Evolutionary conservation across 1,139 yeast genomes (phyloP).

Genomic region (Kluyveromyces sp.): DNA sequence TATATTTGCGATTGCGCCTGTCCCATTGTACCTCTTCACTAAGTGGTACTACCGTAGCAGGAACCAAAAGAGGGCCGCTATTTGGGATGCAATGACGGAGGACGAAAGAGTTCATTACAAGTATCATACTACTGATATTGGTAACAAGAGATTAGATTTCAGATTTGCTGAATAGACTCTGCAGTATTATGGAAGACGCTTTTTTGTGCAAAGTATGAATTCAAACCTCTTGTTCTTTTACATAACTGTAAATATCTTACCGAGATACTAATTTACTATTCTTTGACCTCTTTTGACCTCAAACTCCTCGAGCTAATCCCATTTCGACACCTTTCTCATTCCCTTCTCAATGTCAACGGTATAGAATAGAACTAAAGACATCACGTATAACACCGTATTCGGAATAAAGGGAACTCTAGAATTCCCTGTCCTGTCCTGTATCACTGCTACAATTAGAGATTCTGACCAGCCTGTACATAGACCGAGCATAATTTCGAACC

Average conservation of each 20-base stretch:
- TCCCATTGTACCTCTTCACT: slow-evolving; percentile 24
- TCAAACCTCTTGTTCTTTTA: not conserved
- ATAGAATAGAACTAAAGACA: slow-evolving; percentile 30
- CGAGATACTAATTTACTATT: too few relatives aligned
- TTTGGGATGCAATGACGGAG: slow-evolving; percentile 38
- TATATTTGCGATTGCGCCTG: slow-evolving; percentile 33
- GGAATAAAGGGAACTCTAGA: slow-evolving; percentile 39
- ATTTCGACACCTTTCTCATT: slow-evolving; percentile 19
- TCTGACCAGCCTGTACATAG: slow-evolving; percentile 44
- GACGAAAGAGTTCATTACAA: slow-evolving; percentile 38
- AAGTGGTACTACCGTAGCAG: slow-evolving; percentile 38
- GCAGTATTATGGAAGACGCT: not conserved
- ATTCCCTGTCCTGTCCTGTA: slow-evolving; percentile 39
- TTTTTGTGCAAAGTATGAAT: too few relatives aligned
- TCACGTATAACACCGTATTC: slow-evolving; percentile 33
- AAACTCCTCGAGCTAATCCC: too few relatives aligned
- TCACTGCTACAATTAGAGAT: slow-evolving; percentile 36
- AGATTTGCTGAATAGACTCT: slow-evolving; percentile 17
- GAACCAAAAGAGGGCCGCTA: slow-evolving; percentile 35
- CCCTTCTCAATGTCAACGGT: slow-evolving; percentile 36
- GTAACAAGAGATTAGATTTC: slow-evolving; percentile 44
- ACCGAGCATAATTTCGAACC: slow-evolving; percentile 40
- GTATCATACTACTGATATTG: slow-evolving; percentile 36
- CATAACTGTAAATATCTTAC: not conserved
- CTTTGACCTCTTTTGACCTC: too few relatives aligned